phyloP scores from a whole-genome alignment of 2,329 filamentous ascomycete genomes.

The Ophiocordyceps polyrhachis-furcata region DNA sequence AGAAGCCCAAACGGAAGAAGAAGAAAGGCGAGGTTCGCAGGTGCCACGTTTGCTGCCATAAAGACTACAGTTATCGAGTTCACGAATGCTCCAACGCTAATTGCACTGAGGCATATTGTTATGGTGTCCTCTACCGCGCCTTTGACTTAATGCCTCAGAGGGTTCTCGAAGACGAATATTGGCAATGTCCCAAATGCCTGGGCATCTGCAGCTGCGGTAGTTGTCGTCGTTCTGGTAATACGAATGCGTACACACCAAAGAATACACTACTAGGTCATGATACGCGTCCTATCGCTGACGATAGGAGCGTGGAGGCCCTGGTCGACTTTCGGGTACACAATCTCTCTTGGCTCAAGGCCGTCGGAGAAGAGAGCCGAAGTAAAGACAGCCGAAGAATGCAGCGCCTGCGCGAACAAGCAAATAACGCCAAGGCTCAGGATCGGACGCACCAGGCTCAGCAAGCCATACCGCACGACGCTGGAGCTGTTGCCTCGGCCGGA shows the following conservation, averaged over 20 bases:
- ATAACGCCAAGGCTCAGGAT: slow-evolving; percentile 36
- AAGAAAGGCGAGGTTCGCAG: slow-evolving; percentile 35
- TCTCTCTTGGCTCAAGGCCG: slow-evolving; percentile 54
- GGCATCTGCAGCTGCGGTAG: slow-evolving; percentile 73
- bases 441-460: slow-evolving; percentile 12
- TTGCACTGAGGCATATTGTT: slow-evolving; percentile 70
- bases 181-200: slow-evolving; percentile 77
- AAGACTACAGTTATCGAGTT: slow-evolving; percentile 70
- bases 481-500: background rate
- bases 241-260: slow-evolving; percentile 67
- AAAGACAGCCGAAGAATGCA: slow-evolving; percentile 39
- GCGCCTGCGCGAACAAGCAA: slow-evolving; percentile 33
- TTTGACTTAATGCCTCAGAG: slow-evolving; percentile 78
- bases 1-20: slow-evolving; percentile 35
- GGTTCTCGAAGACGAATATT: slow-evolving; percentile 62
- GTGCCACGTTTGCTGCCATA: slow-evolving; percentile 72
- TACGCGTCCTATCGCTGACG: slow-evolving; percentile 76
- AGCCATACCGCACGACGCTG: slow-evolving; percentile 5
- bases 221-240: slow-evolving; percentile 50
- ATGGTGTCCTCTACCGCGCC: slow-evolving; percentile 77
- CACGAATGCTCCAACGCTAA: slow-evolving; percentile 53
- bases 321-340: slow-evolving; percentile 88
- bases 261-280: slow-evolving; percentile 81
- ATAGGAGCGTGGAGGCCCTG: slow-evolving; percentile 72
- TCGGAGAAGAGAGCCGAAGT: slow-evolving; percentile 37